Conservation (phyloP, 306 rosid species). For the Vicia villosa region DNA sequence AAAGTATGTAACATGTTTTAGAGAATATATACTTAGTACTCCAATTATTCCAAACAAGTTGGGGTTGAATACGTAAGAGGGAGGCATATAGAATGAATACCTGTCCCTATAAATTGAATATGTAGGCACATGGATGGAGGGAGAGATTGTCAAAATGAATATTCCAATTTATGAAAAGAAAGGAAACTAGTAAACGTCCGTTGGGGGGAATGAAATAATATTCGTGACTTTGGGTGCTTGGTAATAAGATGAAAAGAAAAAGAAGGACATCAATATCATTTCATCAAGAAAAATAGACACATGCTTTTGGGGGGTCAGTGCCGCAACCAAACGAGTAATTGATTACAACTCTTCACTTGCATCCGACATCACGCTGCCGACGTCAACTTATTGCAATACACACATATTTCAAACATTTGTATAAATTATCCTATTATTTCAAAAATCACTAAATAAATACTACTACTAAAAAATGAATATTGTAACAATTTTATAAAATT, state of each 20-base stretch:
- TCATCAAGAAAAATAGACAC: background rate
- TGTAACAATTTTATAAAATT: no score
- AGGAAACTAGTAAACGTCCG: slow-evolving; percentile 10
- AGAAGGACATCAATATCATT: background rate
- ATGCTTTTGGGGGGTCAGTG: slow-evolving; percentile 16
- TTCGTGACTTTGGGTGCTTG: background rate
- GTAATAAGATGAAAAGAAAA: background rate
- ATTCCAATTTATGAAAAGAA: background rate
- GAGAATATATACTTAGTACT: no score
- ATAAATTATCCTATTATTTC: no score
- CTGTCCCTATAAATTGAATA: background rate
- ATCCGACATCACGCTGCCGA: background rate
- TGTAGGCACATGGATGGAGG: background rate
- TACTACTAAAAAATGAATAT: no score
- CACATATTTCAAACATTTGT: background rate
- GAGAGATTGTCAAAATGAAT: background rate
- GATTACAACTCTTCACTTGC: background rate
- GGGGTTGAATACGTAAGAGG: background rate
- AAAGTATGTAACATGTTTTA: no score
- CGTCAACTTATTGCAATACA: background rate
- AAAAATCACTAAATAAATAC: no score
- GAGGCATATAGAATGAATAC: background rate
- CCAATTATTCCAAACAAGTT: no score
- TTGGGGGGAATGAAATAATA: slow-evolving; percentile 14
- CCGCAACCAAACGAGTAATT: background rate